A percentile compares a stretch with the other conserved stretches of the same genome.
phyloP scores from a whole-genome alignment of 2,329 filamentous ascomycete genomes.

The Trichocomaceae sp. region DNA sequence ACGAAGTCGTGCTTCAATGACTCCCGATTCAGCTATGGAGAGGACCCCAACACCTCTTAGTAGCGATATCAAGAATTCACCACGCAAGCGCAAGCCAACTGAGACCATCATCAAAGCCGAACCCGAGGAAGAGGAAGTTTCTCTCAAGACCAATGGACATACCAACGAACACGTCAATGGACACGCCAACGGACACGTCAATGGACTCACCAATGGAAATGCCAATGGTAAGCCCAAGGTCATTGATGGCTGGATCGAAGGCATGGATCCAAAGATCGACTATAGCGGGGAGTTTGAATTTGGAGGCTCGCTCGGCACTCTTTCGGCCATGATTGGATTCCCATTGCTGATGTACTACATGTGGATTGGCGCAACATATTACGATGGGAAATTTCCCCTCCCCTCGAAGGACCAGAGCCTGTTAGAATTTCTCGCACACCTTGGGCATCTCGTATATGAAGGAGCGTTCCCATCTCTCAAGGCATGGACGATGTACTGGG shows the following conservation, averaged over 20 bases:
- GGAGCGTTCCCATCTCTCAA: constrained; percentile 75
- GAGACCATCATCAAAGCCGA: constrained; percentile 25
- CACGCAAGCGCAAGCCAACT: constrained; percentile 25
- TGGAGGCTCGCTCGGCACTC: constrained; percentile 74
- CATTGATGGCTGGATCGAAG: constrained; percentile 38
- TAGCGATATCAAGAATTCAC: constrained; percentile 20
- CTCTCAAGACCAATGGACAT: constrained; percentile 21
- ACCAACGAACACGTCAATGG: constrained; percentile 15
- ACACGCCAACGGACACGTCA: too few relatives aligned
- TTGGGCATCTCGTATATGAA: constrained; percentile 68
- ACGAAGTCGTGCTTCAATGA: constrained; percentile 35
- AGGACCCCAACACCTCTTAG: constrained; percentile 21
- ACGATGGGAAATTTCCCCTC: constrained; percentile 72
- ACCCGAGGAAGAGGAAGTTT: constrained; percentile 19
- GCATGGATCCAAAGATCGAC: constrained; percentile 39
- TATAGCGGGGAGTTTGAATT: constrained; percentile 64
- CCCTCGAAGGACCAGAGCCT: constrained; percentile 60
- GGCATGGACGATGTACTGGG: constrained; percentile 93
- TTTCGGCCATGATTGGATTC: constrained; percentile 83
- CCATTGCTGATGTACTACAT: constrained; percentile 98
- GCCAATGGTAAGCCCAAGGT: constrained; percentile 23
- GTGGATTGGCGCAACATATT: constrained; percentile 95
- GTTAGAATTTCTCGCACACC: constrained; percentile 63
- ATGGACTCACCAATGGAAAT: constrained; percentile 28
- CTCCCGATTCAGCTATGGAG: constrained; percentile 27